A percentile compares a stretch with the other conserved stretches of the same genome.
These are phyloP conservation scores for carrot (Daucus carota) DNA, from an alignment of 129 eudicot species.

Conservation along the genomic window DH1_v3.0 NC_030386.2:22222501-22223000, in stretches of 20 bases:
- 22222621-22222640: constrained; percentile 32
- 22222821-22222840: background rate
- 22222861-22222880: background rate
- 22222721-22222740: constrained; percentile 36
- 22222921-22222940: constrained; percentile 60
- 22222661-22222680: constrained; percentile 41
- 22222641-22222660: constrained; percentile 42
- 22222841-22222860: background rate
- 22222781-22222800: constrained; percentile 51
- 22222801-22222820: background rate
- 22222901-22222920: constrained; percentile 73
- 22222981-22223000: background rate
- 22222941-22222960: background rate
- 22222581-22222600: no score
- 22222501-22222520: no score
- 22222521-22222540: no score
- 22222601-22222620: no score
- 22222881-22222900: constrained; percentile 87
- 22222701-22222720: constrained; percentile 20
- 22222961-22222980: background rate
- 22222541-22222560: no score
- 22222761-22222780: constrained; percentile 64
- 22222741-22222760: constrained; percentile 58
- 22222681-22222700: constrained; percentile 43
- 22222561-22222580: no score